Conservation (phyloP, 1,284 basidiomycete species). For the Ceratobasidium sp. region DNA sequence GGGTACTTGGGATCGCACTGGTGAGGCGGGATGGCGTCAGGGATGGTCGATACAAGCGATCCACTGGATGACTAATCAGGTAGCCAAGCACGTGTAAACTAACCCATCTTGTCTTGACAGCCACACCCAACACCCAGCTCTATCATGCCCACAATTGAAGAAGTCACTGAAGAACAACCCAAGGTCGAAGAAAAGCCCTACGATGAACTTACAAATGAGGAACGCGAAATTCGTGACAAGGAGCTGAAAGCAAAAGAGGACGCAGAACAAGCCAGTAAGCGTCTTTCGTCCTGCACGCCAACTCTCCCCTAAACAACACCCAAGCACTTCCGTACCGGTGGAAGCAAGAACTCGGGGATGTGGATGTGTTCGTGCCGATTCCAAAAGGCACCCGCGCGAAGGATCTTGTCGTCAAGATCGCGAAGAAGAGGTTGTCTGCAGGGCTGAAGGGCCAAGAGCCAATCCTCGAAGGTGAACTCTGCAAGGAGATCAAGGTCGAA, state of each 20-base stretch:
- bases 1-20: background rate
- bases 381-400: slow-evolving; percentile 86
- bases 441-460: slow-evolving; percentile 87
- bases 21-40: slow-evolving; percentile 22
- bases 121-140: slow-evolving; percentile 31
- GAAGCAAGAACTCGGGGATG: slow-evolving; percentile 89
- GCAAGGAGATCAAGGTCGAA: slow-evolving; percentile 92
- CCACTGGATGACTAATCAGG: slow-evolving; percentile 16
- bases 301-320: slow-evolving; percentile 45
- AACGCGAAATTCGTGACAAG: slow-evolving; percentile 78
- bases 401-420: slow-evolving; percentile 79
- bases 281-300: slow-evolving; percentile 11
- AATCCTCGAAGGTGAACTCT: slow-evolving; percentile 91
- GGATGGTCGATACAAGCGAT: slow-evolving; percentile 13
- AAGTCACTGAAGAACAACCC: slow-evolving; percentile 33
- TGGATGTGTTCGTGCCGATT: slow-evolving; percentile 85
- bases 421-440: slow-evolving; percentile 84
- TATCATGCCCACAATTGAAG: slow-evolving; percentile 42
- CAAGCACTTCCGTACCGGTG: slow-evolving; percentile 91
- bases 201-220: slow-evolving; percentile 81
- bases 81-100: slow-evolving; percentile 10
- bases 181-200: slow-evolving; percentile 61
- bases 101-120: slow-evolving; percentile 5
- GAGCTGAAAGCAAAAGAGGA: slow-evolving; percentile 74
- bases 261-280: slow-evolving; percentile 85